Evolutionary conservation across 2,329 filamentous ascomycete genomes (phyloP), one percentile per base, ranked within the genome.

Genomic region (Cladosporium velox): DNA sequence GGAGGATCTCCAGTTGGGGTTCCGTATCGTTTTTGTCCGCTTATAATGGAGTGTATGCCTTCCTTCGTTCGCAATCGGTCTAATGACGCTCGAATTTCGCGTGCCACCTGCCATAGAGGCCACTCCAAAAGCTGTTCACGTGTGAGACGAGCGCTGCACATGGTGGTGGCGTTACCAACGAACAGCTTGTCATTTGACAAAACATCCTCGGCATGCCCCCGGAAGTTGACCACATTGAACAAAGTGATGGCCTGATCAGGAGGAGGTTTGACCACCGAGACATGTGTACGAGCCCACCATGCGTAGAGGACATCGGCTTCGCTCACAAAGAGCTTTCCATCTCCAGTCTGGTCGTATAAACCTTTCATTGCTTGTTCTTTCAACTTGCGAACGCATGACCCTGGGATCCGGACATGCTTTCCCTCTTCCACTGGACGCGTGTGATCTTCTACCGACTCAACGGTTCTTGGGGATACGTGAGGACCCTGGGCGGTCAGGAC

Each of bases 301-400:
- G 70, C 73, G n/a, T 70, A 70, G 1, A 75, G 65, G 14, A 75
- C 63, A 58, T 75, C 74, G 63, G 70, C 70, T 18, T 75, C 72
- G 52, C 69, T 72, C 4, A 75, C 65, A 11, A 68, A 63, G 69
- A 52, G 49, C 49, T 58, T 70, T 66, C 47, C 65, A 65, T 12
- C 63, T 67, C 38, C 58, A 44, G 69, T 54, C 10, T 59, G 66
- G 6, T 32, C 54, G 26, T 34, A n/a, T 1, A 74, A 66, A 32
- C 72, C 70, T 11, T 51, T 55, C 12, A 69, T 3, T 66, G 69
- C 55, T 41, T 66, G 38, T 18, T 54, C 47, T 49, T 66, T 67
- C 26, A 75, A 58, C n/a, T 41, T 58, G 15, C 66, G 38, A 52
- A 73, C 67, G 57, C 70, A 68, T 6, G 68, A 64, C 38, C 65